Evolutionary conservation across 495 filamentous ascomycete genomes (phyloP).

Genomic region (Arthonia radiata): DNA sequence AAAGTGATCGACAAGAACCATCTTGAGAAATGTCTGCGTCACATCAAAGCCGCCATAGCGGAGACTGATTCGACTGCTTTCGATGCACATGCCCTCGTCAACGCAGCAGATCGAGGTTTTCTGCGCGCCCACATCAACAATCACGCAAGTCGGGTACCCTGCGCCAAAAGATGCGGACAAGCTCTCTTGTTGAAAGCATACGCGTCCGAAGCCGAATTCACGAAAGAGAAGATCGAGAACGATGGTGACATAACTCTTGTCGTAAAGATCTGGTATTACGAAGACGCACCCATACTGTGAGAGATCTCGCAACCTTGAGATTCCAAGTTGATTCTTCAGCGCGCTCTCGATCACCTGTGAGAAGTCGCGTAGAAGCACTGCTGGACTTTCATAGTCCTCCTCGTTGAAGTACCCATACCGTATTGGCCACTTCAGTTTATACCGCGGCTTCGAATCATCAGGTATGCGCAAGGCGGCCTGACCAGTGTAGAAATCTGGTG

Average conservation of each 20-base stretch:
- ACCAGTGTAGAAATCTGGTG: constrained; percentile 54
- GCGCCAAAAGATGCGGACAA: constrained; percentile 89
- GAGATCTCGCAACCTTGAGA: constrained; percentile 39
- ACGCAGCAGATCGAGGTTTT: constrained; percentile 97
- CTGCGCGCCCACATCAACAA: constrained; percentile 90
- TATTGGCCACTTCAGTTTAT: constrained; percentile 80
- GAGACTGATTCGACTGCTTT: constrained; percentile 77
- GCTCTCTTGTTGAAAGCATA: constrained; percentile 89
- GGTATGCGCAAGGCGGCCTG: constrained; percentile 63
- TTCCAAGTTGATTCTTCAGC: constrained; percentile 54
- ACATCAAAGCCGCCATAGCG: constrained; percentile 86
- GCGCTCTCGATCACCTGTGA: constrained; percentile 66
- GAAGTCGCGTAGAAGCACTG: constrained; percentile 61
- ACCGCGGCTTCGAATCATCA: constrained; percentile 69
- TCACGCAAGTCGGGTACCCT: constrained; percentile 73
- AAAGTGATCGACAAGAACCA: constrained; percentile 90
- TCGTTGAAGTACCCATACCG: constrained; percentile 75
- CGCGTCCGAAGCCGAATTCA: constrained; percentile 63
- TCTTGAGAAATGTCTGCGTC: constrained; percentile 81
- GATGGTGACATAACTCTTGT: constrained; percentile 70
- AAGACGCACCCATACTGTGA: constrained; percentile 80
- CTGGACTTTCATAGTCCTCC: constrained; percentile 52
- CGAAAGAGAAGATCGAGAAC: constrained; percentile 63
- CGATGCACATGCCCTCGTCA: constrained; percentile 83
- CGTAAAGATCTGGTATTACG: constrained; percentile 87